A percentile compares a stretch with the other conserved stretches of the same genome.
phyloP scores from a whole-genome alignment of 225 moss, liverwort and hornwort species.

The Takakia lepidozioides region DNA sequence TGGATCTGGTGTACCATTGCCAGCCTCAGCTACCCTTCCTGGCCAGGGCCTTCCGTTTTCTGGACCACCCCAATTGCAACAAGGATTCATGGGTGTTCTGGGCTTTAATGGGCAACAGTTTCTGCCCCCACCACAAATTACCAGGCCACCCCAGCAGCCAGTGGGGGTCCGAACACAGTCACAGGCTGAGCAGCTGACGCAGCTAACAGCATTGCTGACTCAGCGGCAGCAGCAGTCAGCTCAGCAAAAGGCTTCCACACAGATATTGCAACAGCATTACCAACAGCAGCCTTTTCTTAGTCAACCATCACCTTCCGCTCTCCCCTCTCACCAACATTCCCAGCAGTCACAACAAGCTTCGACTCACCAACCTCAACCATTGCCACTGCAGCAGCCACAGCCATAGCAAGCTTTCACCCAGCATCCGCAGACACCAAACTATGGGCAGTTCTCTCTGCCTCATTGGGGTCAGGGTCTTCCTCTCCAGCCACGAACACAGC shows the following conservation, averaged over 20 bases:
- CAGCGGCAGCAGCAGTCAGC: slow-evolving; percentile 38
- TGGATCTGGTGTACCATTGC: background rate
- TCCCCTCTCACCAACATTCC: background rate
- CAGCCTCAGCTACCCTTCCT: background rate
- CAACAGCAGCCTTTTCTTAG: slow-evolving; percentile 18
- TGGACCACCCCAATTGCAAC: slow-evolving; percentile 8
- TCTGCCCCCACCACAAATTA: slow-evolving; percentile 17
- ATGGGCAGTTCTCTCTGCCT: slow-evolving; percentile 16
- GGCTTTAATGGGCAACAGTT: slow-evolving; percentile 15
- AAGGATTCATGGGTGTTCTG: slow-evolving; percentile 15
- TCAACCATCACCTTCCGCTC: background rate
- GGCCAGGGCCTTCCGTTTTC: slow-evolving; percentile 12
- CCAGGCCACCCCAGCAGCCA: slow-evolving; percentile 12
- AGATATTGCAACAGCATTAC: slow-evolving; percentile 27
- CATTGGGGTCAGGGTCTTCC: slow-evolving; percentile 25
- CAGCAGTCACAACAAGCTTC: slow-evolving; percentile 4
- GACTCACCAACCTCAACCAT: background rate
- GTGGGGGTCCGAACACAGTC: slow-evolving; percentile 21
- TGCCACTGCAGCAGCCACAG: slow-evolving; percentile 3
- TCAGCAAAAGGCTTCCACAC: slow-evolving; percentile 41
- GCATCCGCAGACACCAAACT: slow-evolving; percentile 13
- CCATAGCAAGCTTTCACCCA: slow-evolving; percentile 16
- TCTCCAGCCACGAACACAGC: slow-evolving; percentile 5
- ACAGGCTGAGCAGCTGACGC: slow-evolving; percentile 37
- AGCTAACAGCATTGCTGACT: slow-evolving; percentile 42